A percentile compares a stretch with the other conserved stretches of the same genome.
phyloP scores from a whole-genome alignment of 768 basidiomycete genomes.

The Psilocybe subaeruginosa region DNA sequence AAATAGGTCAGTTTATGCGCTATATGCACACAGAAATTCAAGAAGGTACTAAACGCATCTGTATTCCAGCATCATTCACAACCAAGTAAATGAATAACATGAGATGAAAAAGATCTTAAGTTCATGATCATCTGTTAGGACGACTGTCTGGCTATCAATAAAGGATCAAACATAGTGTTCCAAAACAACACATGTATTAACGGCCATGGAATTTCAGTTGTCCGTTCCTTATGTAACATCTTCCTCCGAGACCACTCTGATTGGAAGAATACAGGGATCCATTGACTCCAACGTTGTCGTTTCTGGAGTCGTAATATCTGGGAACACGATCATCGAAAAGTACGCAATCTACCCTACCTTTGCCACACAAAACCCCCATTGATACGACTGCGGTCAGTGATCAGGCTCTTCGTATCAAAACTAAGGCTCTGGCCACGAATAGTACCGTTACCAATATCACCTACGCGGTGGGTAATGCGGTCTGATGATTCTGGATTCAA shows the following conservation, averaged over 20 bases:
- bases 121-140: slow-evolving; percentile 34
- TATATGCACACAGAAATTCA: background rate
- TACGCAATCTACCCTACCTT: slow-evolving; percentile 19
- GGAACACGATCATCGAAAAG: slow-evolving; percentile 63
- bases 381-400: slow-evolving; percentile 31
- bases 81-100: slow-evolving; percentile 42
- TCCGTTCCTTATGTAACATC: slow-evolving; percentile 1
- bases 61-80: slow-evolving; percentile 32
- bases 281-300: slow-evolving; percentile 50
- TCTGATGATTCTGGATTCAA: background rate
- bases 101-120: slow-evolving; percentile 5
- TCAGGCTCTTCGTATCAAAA: slow-evolving; percentile 68
- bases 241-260: background rate
- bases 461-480: slow-evolving; percentile 38
- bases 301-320: slow-evolving; percentile 46
- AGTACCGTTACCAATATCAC: slow-evolving; percentile 53
- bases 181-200: slow-evolving; percentile 54
- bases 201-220: slow-evolving; percentile 72
- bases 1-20: slow-evolving; percentile 34
- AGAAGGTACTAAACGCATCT: background rate
- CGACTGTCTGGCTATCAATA: slow-evolving; percentile 63
- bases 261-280: slow-evolving; percentile 47
- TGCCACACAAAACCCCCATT: background rate
- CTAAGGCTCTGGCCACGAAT: slow-evolving; percentile 42
- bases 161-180: slow-evolving; percentile 48